phyloP scores from a whole-genome alignment of 2,329 filamentous ascomycete genomes.

The Diplodia seriata region DNA sequence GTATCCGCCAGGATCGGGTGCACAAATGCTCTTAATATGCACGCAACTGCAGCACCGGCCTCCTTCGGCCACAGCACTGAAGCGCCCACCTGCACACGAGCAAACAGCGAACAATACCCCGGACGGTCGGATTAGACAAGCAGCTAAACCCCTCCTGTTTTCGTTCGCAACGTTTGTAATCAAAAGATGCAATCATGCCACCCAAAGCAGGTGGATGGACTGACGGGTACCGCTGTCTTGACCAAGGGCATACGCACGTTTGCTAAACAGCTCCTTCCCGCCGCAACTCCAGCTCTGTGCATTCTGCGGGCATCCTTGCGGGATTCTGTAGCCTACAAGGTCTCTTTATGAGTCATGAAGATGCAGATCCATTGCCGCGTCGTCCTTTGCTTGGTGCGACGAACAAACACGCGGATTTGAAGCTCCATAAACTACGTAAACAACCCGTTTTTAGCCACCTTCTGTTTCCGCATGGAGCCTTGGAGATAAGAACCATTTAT shows the following conservation, averaged over 20 bases:
- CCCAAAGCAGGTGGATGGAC: background rate
- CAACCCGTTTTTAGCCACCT: background rate
- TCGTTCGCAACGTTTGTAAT: background rate
- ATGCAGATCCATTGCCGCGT: constrained; percentile 5
- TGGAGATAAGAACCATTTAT: background rate
- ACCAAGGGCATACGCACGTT: background rate
- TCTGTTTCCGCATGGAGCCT: background rate
- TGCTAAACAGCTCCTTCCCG: background rate
- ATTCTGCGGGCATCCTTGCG: too few relatives aligned
- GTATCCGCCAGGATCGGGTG: background rate
- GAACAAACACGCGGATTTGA: constrained; percentile 13
- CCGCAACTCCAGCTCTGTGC: background rate
- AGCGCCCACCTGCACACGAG: background rate
- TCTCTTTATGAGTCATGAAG: constrained; percentile 5
- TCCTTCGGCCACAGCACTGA: background rate
- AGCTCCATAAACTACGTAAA: background rate
- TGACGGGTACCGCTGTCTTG: background rate
- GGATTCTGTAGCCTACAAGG: too few relatives aligned
- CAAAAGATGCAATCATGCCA: background rate
- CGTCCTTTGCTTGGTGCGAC: constrained; percentile 1
- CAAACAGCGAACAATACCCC: background rate
- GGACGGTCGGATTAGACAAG: background rate
- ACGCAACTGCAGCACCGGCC: background rate
- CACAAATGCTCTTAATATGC: background rate
- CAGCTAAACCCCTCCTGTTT: background rate